phyloP scores from a whole-genome alignment of 176 grass and related monocot species.

The Triticum dicoccoides region DNA sequence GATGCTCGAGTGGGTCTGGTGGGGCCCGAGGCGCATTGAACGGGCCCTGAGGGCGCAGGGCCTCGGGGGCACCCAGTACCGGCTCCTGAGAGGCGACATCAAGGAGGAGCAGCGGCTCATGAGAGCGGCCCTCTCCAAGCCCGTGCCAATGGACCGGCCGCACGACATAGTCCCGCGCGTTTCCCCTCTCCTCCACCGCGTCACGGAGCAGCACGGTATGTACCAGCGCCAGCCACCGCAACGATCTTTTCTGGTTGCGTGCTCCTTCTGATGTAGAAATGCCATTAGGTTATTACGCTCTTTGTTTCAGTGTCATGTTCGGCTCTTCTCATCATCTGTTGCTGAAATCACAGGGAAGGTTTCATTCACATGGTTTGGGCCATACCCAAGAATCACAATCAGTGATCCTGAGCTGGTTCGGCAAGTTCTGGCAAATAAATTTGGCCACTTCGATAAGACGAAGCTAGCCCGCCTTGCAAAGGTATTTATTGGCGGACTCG shows the following conservation, averaged over 20 bases:
- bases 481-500: slow-evolving; percentile 37
- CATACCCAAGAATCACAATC: slow-evolving; percentile 36
- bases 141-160: slow-evolving; percentile 33
- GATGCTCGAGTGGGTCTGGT: slow-evolving; percentile 33
- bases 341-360: slow-evolving; percentile 34
- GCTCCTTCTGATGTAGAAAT: background rate
- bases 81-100: slow-evolving; percentile 48
- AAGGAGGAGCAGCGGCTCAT: slow-evolving; percentile 28
- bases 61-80: slow-evolving; percentile 49
- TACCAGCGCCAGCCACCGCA: background rate
- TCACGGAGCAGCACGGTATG: slow-evolving; percentile 42
- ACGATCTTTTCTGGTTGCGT: background rate
- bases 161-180: slow-evolving; percentile 48
- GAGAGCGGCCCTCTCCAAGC: slow-evolving; percentile 31
- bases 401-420: slow-evolving; percentile 42
- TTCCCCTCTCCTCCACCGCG: slow-evolving; percentile 22
- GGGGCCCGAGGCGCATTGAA: slow-evolving; percentile 33
- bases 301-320: background rate
- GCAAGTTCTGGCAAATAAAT: slow-evolving; percentile 43
- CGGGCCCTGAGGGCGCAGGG: slow-evolving; percentile 49
- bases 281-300: background rate
- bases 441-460: slow-evolving; percentile 35
- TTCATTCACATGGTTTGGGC: slow-evolving; percentile 53
- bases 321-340: background rate
- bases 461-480: background rate